Base-by-base conservation (phyloP, 176 grass and related monocot species). In the Triticum urartu region DNA sequence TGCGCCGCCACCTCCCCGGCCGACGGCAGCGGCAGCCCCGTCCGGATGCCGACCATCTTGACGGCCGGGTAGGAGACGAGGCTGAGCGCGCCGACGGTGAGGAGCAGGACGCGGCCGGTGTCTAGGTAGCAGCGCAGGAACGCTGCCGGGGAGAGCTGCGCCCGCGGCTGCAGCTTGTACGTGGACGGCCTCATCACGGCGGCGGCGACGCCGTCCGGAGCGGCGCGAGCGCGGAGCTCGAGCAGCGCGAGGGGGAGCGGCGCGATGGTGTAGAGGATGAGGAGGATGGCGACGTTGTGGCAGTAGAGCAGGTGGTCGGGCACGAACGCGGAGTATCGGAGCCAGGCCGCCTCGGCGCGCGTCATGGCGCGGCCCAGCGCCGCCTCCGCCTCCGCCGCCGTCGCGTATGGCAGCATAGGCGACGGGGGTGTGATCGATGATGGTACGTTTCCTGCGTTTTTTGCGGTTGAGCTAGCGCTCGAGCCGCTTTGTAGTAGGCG, bases 11-110 rank as follows among this genome's bases (percentile, higher is more conserved):
- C 80, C 86, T 94, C 92, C 36, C 84, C 67, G 8, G 67, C 26
- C 34, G 92, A 92, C 64, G 92, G 92, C 21, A 94, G 77, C 17
- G 89, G 89, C 65, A 94, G 70, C 1, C 89, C 89, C 4, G 82
- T 86, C 13, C 85, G 78, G 20, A 94, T 92, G 21, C 90, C 93
- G 7, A 83, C 82, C 24, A 26, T 26, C 90, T 86, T 92, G 20
- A 92, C 28, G 50, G 8, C 79, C 20, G 93, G 93, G 74, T 90
- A 92, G n/a, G 93, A 90, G 43, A 68, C 18, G n/a, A 90, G 78
- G 25, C 86, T 85, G 3, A 95, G 88, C 3, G 93, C 61, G 0
- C 83, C 83, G 22, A 89, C 52, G 85, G 83, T 84, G 26, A 95
- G 14, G 52, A 92, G 1, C 66, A 95, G 52, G 24, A 86, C 48